Conservation (phyloP, 805 yeast genomes). For the Kodamaea leandrae region DNA sequence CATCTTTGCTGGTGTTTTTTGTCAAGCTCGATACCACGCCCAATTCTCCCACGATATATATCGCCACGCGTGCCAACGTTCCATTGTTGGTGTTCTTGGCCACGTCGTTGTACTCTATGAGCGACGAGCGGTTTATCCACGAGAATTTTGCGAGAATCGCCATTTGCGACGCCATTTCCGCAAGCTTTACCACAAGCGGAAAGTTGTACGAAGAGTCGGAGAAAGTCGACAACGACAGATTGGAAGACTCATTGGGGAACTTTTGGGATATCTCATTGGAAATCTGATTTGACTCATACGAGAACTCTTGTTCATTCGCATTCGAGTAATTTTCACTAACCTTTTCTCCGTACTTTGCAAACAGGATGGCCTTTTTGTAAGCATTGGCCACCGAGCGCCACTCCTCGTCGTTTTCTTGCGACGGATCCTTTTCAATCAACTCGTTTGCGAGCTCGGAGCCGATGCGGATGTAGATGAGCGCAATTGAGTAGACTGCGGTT, state of each 20-base stretch:
- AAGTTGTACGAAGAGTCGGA: not conserved
- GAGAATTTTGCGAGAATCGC: slow-evolving; percentile 38
- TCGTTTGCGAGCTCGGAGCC: slow-evolving; percentile 38
- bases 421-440: slow-evolving; percentile 26
- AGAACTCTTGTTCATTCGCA: not conserved
- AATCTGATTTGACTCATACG: too few relatives aligned
- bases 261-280: slow-evolving; percentile 10
- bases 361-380: slow-evolving; percentile 33
- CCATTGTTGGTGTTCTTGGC: slow-evolving; percentile 32
- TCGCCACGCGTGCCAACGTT: slow-evolving; percentile 44
- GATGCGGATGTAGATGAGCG: slow-evolving; percentile 29
- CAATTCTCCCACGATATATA: slow-evolving; percentile 37
- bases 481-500: slow-evolving; percentile 20
- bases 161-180: slow-evolving; percentile 35
- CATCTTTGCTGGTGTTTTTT: not conserved
- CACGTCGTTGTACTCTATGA: slow-evolving; percentile 8
- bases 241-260: too few relatives aligned
- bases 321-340: not conserved
- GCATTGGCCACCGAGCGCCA: slow-evolving; percentile 37
- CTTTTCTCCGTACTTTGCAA: slow-evolving; percentile 22
- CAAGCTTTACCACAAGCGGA: slow-evolving; percentile 22
- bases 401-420: slow-evolving; percentile 20
- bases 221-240: not conserved
- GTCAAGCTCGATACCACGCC: slow-evolving; percentile 21
- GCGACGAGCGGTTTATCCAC: slow-evolving; percentile 31